These are phyloP conservation scores for Prunella vulgaris DNA, from an alignment of 257 asterid species.

Conservation along the genomic window DNA sequence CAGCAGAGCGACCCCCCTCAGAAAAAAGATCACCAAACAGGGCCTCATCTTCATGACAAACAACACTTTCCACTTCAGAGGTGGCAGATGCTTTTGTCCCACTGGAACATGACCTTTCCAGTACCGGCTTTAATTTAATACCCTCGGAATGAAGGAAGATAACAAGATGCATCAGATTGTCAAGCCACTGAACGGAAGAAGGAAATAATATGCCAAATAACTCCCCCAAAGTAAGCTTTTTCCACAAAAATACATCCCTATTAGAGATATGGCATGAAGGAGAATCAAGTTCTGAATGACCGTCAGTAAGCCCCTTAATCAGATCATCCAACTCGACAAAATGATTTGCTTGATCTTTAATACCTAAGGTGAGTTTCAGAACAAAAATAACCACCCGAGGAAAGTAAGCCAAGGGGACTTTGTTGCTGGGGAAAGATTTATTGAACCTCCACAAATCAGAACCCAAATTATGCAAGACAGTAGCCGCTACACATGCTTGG, in stretches of 20 bases:
- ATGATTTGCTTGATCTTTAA: conserved; percentile 47
- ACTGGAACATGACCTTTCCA: conserved; percentile 67
- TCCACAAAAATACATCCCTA: conserved; percentile 42
- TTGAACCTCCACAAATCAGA: conserved; percentile 54
- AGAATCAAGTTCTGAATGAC: conserved; percentile 30
- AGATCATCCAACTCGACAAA: conserved; percentile 44
- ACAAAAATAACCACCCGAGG: conserved; percentile 71
- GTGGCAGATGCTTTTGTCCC: conserved; percentile 56
- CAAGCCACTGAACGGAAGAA: conserved; percentile 72
- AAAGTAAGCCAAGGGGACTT: conserved; percentile 67
- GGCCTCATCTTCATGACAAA: conserved; percentile 91
- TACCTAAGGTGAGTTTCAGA: conserved; percentile 62
- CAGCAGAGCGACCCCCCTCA: conserved; percentile 87
- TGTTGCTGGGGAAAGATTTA: conserved; percentile 46
- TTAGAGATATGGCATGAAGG: conserved; percentile 47
- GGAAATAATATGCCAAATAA: conserved; percentile 61
- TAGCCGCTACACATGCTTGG: conserved; percentile 64
- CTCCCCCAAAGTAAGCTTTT: conserved; percentile 59
- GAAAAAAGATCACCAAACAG: conserved; percentile 98
- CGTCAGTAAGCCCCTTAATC: conserved; percentile 21
- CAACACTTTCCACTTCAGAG: conserved; percentile 68
- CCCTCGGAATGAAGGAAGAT: conserved; percentile 81
- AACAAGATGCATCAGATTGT: conserved; percentile 63
- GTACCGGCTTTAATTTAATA: conserved; percentile 59
- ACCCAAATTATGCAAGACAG: conserved; percentile 57